A percentile compares a stretch with the other conserved stretches of the same genome.
phyloP scores from a whole-genome alignment of 768 basidiomycete species.

The Podaxis pistillaris region DNA sequence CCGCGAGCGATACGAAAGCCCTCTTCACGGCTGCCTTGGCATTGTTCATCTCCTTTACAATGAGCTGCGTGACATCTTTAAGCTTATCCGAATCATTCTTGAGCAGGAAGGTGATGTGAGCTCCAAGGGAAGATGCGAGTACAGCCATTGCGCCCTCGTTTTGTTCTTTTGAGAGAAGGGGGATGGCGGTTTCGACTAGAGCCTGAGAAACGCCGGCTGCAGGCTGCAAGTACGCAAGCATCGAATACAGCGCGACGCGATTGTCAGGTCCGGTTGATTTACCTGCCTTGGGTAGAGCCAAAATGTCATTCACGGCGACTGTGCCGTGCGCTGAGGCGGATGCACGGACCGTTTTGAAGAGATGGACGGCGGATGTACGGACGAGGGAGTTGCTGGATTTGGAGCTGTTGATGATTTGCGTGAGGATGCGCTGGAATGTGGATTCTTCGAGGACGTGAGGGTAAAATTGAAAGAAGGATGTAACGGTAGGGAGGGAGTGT shows the following conservation, averaged over 20 bases:
- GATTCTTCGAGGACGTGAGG: constrained; percentile 45
- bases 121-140: constrained; percentile 52
- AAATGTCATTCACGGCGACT: constrained; percentile 58
- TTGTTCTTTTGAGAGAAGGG: constrained; percentile 67
- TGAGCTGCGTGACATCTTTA: constrained; percentile 38
- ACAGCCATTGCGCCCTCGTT: constrained; percentile 62
- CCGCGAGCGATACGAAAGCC: constrained; percentile 63
- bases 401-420: constrained; percentile 60
- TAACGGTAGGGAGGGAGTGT: constrained; percentile 58
- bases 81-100: constrained; percentile 38
- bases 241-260: constrained; percentile 74
- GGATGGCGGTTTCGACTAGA: constrained; percentile 44
- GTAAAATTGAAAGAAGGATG: constrained; percentile 58
- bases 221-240: constrained; percentile 59
- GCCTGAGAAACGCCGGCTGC: constrained; percentile 37
- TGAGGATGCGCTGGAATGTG: constrained; percentile 52
- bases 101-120: constrained; percentile 61
- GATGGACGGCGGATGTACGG: constrained; percentile 50
- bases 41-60: constrained; percentile 72
- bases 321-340: neutral
- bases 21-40: constrained; percentile 60
- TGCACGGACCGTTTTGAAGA: constrained; percentile 53
- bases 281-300: constrained; percentile 73
- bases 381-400: constrained; percentile 72
- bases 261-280: constrained; percentile 91